Evolutionary conservation across 345 rosid genomes (phyloP), one percentile per base, ranked within the genome.

Genomic region (Eucalyptus globulus): DNA sequence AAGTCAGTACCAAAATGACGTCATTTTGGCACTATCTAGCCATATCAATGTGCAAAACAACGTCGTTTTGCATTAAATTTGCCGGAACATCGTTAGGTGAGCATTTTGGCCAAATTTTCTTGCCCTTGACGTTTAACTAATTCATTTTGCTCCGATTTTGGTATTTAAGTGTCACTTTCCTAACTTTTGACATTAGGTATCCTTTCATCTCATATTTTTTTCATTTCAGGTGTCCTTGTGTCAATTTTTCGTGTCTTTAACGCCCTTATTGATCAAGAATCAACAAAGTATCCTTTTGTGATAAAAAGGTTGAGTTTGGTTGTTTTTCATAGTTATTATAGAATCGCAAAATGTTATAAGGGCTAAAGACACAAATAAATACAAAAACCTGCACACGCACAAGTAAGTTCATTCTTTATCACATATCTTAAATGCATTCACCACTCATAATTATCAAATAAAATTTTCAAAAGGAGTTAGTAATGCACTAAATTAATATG

Each of bases 121-220:
- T 50, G 19, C 1, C 19, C 0, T 50, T 50, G 7, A 2, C 3
- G 1, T 1, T 50, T 50, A 50, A 50, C 19, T 2, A 0, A 50
- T 50, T 1, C 7, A 15, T 50, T 50, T 50, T 50, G 2, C 1
- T 50, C 1, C 3, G 1, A 50, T 50, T 50, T 50, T 50, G 0
- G 1, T 2, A 50, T 50, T 50, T 50, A 14, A 50, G 1, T 50
- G 0, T 50, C 53, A 50, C 19, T 50, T 50, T 50, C 7, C 2
- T 50, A 50, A 50, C 19, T 50, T 50, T 50, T 3, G 19, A 3
- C 3, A 50, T 6, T 50, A 50, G 19, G 7, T 50, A 50, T 50
- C 53, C 7, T 50, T 15, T 50, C 53, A 14, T 50, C 3, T 49
- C 51, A 49, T 14, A 7, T 37, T 50, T 50, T 50, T 50, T 14